phyloP scores from a whole-genome alignment of 2,329 filamentous ascomycete species.

The Didymella arachidicola region DNA sequence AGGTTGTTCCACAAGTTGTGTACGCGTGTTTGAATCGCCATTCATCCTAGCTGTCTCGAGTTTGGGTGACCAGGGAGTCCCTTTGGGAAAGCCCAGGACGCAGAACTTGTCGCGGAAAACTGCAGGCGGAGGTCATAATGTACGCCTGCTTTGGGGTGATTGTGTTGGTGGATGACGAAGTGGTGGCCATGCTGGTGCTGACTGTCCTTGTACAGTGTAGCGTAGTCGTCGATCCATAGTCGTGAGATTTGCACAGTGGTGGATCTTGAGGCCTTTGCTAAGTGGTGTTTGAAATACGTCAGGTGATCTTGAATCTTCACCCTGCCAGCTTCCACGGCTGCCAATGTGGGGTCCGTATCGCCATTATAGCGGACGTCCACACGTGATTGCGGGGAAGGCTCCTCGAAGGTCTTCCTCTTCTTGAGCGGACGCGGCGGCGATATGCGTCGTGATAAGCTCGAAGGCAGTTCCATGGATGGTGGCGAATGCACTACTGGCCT shows the following conservation, averaged over 20 bases:
- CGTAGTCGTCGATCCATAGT: constrained; percentile 55
- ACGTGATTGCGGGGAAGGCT: not conserved
- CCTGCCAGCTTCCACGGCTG: constrained; percentile 62
- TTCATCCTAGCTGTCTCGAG: constrained; percentile 49
- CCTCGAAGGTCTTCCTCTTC: constrained; percentile 21
- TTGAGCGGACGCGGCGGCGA: constrained; percentile 34
- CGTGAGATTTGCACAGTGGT: constrained; percentile 34
- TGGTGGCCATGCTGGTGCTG: constrained; percentile 55
- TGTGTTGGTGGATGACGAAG: constrained; percentile 77
- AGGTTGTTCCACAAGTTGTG: constrained; percentile 57
- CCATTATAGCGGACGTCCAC: not conserved
- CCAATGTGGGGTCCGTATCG: constrained; percentile 32
- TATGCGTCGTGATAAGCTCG: constrained; percentile 34
- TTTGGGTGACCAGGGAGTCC: constrained; percentile 55
- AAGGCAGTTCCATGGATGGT: constrained; percentile 25
- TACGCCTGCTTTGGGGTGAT: constrained; percentile 72
- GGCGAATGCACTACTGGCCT: not conserved
- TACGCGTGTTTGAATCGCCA: constrained; percentile 57
- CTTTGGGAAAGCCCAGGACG: constrained; percentile 62
- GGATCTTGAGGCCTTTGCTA: constrained; percentile 44
- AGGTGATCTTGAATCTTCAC: constrained; percentile 59
- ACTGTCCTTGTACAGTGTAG: constrained; percentile 58
- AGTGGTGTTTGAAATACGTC: constrained; percentile 55
- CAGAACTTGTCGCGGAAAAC: constrained; percentile 71
- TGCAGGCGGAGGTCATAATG: constrained; percentile 76